Evolutionary conservation across 306 rosid genomes (phyloP).

Genomic region (Quercus dentata): DNA sequence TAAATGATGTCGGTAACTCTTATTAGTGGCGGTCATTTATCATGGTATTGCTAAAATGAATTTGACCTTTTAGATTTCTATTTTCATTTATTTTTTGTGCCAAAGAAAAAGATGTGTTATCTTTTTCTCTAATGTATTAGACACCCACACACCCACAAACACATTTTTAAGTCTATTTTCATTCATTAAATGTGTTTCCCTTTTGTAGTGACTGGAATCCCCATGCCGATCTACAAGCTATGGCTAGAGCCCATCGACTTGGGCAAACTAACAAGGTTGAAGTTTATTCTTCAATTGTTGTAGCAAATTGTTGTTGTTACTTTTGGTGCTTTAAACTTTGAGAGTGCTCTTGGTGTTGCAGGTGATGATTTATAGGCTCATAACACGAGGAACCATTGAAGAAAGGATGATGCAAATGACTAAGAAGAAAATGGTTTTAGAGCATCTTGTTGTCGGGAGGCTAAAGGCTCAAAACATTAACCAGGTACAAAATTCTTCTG

Average conservation of each 20-base stretch:
- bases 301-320: slow-evolving; percentile 12
- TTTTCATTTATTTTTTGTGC: neutral
- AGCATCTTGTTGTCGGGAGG: slow-evolving; percentile 97
- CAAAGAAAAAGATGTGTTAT: neutral
- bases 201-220: slow-evolving; percentile 98
- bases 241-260: slow-evolving; percentile 99
- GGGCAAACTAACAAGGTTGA: slow-evolving; percentile 97
- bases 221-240: slow-evolving; percentile 99
- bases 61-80: neutral
- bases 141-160: too few relatives aligned
- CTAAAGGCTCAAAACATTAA: slow-evolving; percentile 90
- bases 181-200: slow-evolving; percentile 14
- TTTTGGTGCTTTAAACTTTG: slow-evolving; percentile 12
- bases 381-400: slow-evolving; percentile 93
- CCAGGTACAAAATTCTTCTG: slow-evolving; percentile 53
- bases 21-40: neutral
- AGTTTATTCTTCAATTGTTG: slow-evolving; percentile 14
- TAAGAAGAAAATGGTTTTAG: slow-evolving; percentile 98
- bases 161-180: neutral
- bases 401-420: slow-evolving; percentile 99
- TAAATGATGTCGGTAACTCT: neutral
- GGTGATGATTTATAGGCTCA: slow-evolving; percentile 96
- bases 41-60: neutral
- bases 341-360: slow-evolving; percentile 36
- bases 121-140: neutral